Evolutionary conservation across 176 grass and related monocot species (phyloP), one percentile per base, ranked within the genome.

Genomic region (Paspalum vaginatum): DNA sequence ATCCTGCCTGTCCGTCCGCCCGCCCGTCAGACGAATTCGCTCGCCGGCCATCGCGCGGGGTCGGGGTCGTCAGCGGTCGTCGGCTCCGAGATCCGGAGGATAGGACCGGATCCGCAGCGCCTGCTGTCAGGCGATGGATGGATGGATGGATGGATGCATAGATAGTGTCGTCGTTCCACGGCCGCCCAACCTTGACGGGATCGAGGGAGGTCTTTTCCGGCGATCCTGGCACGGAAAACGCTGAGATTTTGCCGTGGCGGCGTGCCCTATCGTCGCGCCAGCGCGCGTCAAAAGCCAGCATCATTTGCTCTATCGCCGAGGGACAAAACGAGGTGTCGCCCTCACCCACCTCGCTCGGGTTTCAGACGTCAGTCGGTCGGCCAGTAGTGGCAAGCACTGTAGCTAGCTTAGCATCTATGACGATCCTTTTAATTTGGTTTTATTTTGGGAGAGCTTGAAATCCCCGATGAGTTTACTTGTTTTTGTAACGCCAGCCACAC

Each of bases 201-300:
- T 32, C 32, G 62, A 81, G 63, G 38, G 60, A 32, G 7, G 82
- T 81, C 82, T 17, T 45, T 22, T 81, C 87, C 9, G 1, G 18
- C 64, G 87, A 89, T 85, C 70, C 87, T 72, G 65, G 50, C 56
- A 47, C 49, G 64, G 57, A 77, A n/a, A 60, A 70, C 72, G 82
- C 77, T 72, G 77, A 85, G 82, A 89, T 89, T 79, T 37, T 77
- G 63, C 27, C 59, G 75, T 40, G 62, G 54, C 81, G 32, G 51
- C 55, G 48, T 22, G 60, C 43, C 51, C 32, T 32, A 32, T 60
- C 68, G 15, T 60, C 68, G 62, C 60, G 11, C 20, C 5, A n/a
- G n/a, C 81, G 38, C 10, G 25, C 70, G 82, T 89, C 82, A 89
- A 89, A 89, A 81, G 82, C 71, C 48, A 27, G 64, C 77, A 85